Evolutionary conservation across 768 basidiomycete genomes (phyloP).

Genomic region (Floccularia luteovirens): DNA sequence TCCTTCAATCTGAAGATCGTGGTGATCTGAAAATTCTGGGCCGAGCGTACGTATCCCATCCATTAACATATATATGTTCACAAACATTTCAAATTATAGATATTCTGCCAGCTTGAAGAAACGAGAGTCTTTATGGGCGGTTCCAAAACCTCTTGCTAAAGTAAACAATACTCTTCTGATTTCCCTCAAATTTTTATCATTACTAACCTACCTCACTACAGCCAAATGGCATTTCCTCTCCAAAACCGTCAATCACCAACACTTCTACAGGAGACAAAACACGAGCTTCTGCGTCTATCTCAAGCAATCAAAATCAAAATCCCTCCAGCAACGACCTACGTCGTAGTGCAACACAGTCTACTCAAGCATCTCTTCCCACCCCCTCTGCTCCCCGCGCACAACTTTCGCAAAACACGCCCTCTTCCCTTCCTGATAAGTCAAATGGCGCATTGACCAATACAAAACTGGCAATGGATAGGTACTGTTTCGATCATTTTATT

Average conservation of each 20-base stretch:
- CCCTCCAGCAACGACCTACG: constrained; percentile 24
- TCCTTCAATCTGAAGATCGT: constrained; percentile 71
- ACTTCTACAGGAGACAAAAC: constrained; percentile 23
- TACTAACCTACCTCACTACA: constrained; percentile 5
- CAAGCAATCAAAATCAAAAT: constrained; percentile 22
- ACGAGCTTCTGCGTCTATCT: constrained; percentile 19
- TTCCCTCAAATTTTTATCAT: not conserved
- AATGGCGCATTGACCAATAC: constrained; percentile 27
- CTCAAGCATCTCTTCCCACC: constrained; percentile 24
- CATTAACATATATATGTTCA: constrained; percentile 1
- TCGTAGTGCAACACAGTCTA: constrained; percentile 17
- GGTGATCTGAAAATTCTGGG: constrained; percentile 81
- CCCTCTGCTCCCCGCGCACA: constrained; percentile 60
- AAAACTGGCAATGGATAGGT: constrained; percentile 67
- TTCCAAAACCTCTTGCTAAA: constrained; percentile 19
- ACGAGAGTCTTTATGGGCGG: constrained; percentile 51
- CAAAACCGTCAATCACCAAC: constrained; percentile 19
- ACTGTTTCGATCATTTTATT: constrained; percentile 9
- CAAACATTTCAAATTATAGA: constrained; percentile 22
- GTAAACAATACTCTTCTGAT: constrained; percentile 8
- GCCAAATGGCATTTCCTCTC: constrained; percentile 21
- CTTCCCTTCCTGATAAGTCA: constrained; percentile 18
- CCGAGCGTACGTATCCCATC: constrained; percentile 44
- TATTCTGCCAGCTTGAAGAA: constrained; percentile 74
- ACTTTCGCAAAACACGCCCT: constrained; percentile 19